Evolutionary conservation across 345 rosid genomes (phyloP), one percentile per base, ranked within the genome.

Genomic region (Toxicodendron radicans): DNA sequence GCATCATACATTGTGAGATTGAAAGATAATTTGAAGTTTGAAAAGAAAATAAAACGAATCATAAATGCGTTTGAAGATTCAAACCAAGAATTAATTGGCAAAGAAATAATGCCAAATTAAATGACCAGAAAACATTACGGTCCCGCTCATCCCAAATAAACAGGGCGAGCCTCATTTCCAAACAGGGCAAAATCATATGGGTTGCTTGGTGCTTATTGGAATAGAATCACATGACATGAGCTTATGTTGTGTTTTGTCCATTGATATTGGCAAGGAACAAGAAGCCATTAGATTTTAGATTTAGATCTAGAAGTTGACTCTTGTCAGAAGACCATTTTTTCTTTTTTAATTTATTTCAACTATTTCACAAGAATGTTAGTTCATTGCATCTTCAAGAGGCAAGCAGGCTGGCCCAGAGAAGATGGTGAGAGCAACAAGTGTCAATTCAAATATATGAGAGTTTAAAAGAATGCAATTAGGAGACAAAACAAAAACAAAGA

Each of bases 401-500:
- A 54, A 17, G 59, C n/a, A 54, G 12, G 59, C 27, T 16, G 49
- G 6, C 54, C 72, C 65, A 56, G 58, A 21, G 68, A 78, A 59
- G 53, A 70, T 63, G 79, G 73, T 56, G 53, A 83, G 30, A 61
- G 60, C 51, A 67, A 71, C 75, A 77, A 70, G 83, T 77, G 79
- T 72, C 73, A 9, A 79, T n/a, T n/a, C n/a, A n/a, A 13, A 1
- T 62, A 68, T 21, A 46, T 56, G 75, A 68, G n/a, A 56, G 51
- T n/a, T n/a, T n/a, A 10, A 3, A 33, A 6, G 5, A 45, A 77
- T 83, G 75, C 82, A 48, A 70, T 46, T 51, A 56, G 1, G 20
- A 73, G 41, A 57, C 58, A 67, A 10, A 1, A 24, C 16, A 30
- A 33, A 69, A 33, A 16, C 35, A 49, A 24, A 61, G 59, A 76